phyloP scores from a whole-genome alignment of 2,329 filamentous ascomycete genomes.

The Exophiala calicioides region DNA sequence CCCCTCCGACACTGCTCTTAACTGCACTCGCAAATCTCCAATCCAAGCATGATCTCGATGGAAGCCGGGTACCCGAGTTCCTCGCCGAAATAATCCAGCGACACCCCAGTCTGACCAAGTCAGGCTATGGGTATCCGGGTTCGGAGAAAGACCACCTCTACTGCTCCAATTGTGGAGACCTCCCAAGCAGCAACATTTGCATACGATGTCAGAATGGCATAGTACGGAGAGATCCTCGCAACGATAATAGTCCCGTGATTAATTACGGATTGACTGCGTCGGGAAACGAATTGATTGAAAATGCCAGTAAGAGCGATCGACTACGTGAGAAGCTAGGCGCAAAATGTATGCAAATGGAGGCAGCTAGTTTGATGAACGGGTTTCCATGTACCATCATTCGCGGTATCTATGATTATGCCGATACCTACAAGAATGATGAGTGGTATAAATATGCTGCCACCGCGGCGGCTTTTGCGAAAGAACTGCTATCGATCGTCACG shows the following conservation, averaged over 20 bases:
- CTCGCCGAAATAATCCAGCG: neutral
- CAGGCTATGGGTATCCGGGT: neutral
- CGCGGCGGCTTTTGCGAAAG: too few relatives aligned
- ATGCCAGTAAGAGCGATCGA: slow-evolving; percentile 19
- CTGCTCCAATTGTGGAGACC: neutral
- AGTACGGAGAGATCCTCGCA: too few relatives aligned
- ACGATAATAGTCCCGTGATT: too few relatives aligned
- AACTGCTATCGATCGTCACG: too few relatives aligned
- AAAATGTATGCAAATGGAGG: slow-evolving; percentile 19
- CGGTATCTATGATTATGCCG: slow-evolving; percentile 18
- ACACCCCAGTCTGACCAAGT: neutral
- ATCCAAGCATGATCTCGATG: slow-evolving; percentile 21
- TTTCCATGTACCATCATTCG: slow-evolving; percentile 21
- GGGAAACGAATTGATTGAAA: too few relatives aligned
- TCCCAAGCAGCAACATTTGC: neutral
- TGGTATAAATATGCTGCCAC: too few relatives aligned
- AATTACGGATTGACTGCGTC: too few relatives aligned
- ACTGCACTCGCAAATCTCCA: slow-evolving; percentile 24
- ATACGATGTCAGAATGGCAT: too few relatives aligned
- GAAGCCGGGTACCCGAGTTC: neutral
- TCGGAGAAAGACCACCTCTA: too few relatives aligned
- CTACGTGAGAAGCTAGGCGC: neutral
- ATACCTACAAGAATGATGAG: slow-evolving; percentile 16
- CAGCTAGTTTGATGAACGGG: slow-evolving; percentile 13
- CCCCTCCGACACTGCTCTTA: slow-evolving; percentile 29